Percentiles rank a stretch among this genome's conserved stretches.
phyloP scores from a whole-genome alignment of 345 rosid species.

The Alliaria petiolata region DNA sequence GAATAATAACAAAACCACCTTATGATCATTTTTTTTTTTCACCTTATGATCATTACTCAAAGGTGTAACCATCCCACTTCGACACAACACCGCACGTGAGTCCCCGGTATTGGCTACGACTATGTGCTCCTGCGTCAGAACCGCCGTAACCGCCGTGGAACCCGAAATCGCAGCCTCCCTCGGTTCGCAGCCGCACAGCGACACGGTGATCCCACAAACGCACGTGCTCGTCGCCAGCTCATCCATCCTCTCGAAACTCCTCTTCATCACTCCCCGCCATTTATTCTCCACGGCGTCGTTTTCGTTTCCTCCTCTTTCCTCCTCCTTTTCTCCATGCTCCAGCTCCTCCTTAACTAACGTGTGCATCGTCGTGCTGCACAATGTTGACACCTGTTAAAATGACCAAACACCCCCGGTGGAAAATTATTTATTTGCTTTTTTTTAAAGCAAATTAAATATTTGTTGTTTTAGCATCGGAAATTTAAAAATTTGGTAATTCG shows the following conservation, averaged over 20 bases:
- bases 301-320: not conserved
- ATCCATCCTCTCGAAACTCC: constrained; percentile 36
- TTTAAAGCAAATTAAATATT: too few species aligned
- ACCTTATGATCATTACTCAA: constrained; percentile 34
- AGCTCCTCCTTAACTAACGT: constrained; percentile 32
- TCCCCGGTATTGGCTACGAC: constrained; percentile 54
- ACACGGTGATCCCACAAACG: not conserved
- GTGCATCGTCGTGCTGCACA: constrained; percentile 37
- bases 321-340: not conserved
- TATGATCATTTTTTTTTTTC: too few species aligned
- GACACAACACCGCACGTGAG: constrained; percentile 56
- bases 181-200: constrained; percentile 8
- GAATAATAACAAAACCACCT: constrained; percentile 4
- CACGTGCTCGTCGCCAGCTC: constrained; percentile 24
- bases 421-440: not conserved
- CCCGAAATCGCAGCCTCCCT: constrained; percentile 21
- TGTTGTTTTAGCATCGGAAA: not conserved
- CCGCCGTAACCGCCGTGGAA: constrained; percentile 44
- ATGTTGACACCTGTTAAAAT: constrained; percentile 34
- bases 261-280: constrained; percentile 24
- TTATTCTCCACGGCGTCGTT: constrained; percentile 11
- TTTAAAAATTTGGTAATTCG: not conserved
- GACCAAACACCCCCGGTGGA: not conserved
- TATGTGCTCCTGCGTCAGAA: constrained; percentile 35
- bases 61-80: constrained; percentile 37